Evolutionary conservation across 495 filamentous ascomycete species (phyloP), one percentile per base, ranked within the genome.

Genomic region (Penicillium cinerascens): DNA sequence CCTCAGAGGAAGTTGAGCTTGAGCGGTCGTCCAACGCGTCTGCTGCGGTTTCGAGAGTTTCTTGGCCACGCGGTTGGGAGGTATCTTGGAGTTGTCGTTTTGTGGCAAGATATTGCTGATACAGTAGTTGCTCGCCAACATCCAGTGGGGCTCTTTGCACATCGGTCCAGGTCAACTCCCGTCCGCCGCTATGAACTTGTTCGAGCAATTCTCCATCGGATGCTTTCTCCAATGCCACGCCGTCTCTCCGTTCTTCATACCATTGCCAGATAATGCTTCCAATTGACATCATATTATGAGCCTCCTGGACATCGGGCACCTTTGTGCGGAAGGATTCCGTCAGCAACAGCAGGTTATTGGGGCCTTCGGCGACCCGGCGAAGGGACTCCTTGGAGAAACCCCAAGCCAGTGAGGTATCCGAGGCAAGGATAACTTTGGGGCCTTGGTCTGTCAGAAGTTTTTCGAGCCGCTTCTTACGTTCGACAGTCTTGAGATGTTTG

Each of bases 381-480:
- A 97, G 68, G 6, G 91, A 81, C n/a, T 91, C 85, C 63, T 86
- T 88, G 1, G 95, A 93, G 60, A 97, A 96, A 0, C 93, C 93
- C 93, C 95, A 98, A 48, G 93, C 90, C 23, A 98, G 64, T 25
- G 89, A 92, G 0, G 85, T 78, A 66, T 97, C 91, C 43, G 89
- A 96, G 6, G 93, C 92, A 56, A 98, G 78, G 51, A 98, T 92
- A 9, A 98, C 92, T 59, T 84, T 87, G 25, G 80, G 77, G 36
- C 69, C 73, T 26, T 65, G 52, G 27, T 76, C 67, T 10, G 65
- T 58, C 9, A 86, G 60, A 38, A 89, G 69, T 52, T 81, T 84
- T 41, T 87, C 84, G 29, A 95, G 75, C 63, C 86, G 85, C 33
- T 84, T 86, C 62, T 78, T 85, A 38, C 83, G 80, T 54, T 96